Conservation (phyloP, 1,139 yeast genomes). For the Kurtzmaniella natalensis region DNA sequence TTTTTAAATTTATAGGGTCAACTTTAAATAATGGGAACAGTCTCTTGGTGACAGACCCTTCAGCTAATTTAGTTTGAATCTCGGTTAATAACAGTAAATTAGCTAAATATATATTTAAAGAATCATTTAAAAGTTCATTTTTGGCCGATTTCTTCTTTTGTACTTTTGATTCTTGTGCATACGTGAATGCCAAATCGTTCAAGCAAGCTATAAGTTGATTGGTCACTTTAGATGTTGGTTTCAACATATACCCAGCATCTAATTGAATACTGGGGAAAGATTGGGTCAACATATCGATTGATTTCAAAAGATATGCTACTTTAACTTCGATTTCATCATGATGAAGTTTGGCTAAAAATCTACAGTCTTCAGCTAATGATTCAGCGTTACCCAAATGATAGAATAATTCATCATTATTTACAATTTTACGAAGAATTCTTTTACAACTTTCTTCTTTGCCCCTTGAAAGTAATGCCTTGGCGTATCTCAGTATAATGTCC, state of each 20-base stretch:
- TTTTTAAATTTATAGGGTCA: slow-evolving; percentile 23
- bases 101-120: slow-evolving; percentile 37
- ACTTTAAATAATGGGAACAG: slow-evolving; percentile 38
- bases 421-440: slow-evolving; percentile 25
- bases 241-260: slow-evolving; percentile 24
- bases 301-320: slow-evolving; percentile 33
- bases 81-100: slow-evolving; percentile 26
- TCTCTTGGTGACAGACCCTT: slow-evolving; percentile 17
- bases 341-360: slow-evolving; percentile 25
- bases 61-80: slow-evolving; percentile 18
- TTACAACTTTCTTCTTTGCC: slow-evolving; percentile 33
- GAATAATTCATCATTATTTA: slow-evolving; percentile 36
- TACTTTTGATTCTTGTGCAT: slow-evolving; percentile 19
- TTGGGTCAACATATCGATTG: slow-evolving; percentile 34
- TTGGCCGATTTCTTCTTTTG: slow-evolving; percentile 11
- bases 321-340: slow-evolving; percentile 17
- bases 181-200: slow-evolving; percentile 32
- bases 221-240: slow-evolving; percentile 27
- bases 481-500: slow-evolving; percentile 41
- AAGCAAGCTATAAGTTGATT: slow-evolving; percentile 35
- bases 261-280: slow-evolving; percentile 26
- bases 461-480: slow-evolving; percentile 40
- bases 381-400: slow-evolving; percentile 43
- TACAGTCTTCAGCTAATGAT: slow-evolving; percentile 38
- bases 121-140: slow-evolving; percentile 16